Evolutionary conservation across 331 rosid genomes (phyloP).

Genomic region (Arachis monticola): DNA sequence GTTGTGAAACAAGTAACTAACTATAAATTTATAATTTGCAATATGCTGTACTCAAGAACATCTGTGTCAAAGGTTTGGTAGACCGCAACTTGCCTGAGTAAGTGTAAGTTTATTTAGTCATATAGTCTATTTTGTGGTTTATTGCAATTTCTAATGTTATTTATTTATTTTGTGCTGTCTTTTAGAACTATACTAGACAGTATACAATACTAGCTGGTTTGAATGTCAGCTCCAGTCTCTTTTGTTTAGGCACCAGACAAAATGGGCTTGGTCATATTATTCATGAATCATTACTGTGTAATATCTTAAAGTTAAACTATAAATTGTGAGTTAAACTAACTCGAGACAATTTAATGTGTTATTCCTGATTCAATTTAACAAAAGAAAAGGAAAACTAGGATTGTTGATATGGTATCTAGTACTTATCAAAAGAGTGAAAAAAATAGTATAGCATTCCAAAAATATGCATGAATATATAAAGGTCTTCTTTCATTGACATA

Average conservation of each 20-base stretch:
- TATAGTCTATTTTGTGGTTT: constrained; percentile 18
- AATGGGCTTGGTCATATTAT: constrained; percentile 19
- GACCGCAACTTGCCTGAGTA: constrained; percentile 93
- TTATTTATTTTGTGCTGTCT: not conserved
- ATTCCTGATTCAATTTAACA: not conserved
- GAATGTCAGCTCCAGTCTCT: not conserved
- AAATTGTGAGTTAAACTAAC: not conserved
- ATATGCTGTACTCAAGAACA: constrained; percentile 66
- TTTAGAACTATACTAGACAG: constrained; percentile 5
- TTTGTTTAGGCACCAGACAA: constrained; percentile 1
- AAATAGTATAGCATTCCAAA: not conserved
- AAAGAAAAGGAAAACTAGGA: no score
- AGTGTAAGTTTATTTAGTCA: constrained; percentile 41
- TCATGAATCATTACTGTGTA: constrained; percentile 17
- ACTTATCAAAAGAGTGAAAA: not conserved
- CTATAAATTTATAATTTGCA: constrained; percentile 31
- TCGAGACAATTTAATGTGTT: not conserved
- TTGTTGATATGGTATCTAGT: not conserved
- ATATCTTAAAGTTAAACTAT: not conserved
- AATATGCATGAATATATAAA: not conserved
- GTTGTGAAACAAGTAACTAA: not conserved
- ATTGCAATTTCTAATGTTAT: constrained; percentile 28
- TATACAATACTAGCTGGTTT: not conserved
- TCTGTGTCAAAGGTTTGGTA: constrained; percentile 83
- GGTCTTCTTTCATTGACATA: constrained; percentile 1